These are phyloP conservation scores for Trichophyton mentagrophytes DNA, from an alignment of 2,329 filamentous ascomycete species.

Conservation along the genomic window DNA sequence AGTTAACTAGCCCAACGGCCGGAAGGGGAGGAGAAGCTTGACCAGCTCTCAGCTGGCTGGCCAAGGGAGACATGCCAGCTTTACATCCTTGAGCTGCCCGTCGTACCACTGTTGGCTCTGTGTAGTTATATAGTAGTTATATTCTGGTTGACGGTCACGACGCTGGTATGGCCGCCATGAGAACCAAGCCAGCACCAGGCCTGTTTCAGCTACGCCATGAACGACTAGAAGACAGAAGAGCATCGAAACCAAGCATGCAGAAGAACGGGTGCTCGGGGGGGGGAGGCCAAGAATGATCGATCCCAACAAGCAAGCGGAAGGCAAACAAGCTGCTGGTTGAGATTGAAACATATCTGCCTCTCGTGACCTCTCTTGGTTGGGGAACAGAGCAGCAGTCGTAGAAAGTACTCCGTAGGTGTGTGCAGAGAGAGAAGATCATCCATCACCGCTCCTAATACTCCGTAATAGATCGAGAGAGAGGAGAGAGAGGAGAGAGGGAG, in stretches of 20 bases:
- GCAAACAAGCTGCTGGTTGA: not conserved
- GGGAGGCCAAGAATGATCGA: not conserved
- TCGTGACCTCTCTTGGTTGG: not conserved
- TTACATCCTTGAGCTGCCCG: too few species aligned
- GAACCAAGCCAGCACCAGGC: not conserved
- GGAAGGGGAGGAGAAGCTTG: not conserved
- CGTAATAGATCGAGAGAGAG: too few species aligned
- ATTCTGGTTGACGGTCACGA: too few species aligned
- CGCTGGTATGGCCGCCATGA: too few species aligned
- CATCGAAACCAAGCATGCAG: not conserved
- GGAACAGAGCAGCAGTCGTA: not conserved
- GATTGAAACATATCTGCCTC: not conserved
- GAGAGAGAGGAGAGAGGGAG: too few species aligned
- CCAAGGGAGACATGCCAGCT: too few species aligned
- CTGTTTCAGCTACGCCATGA: not conserved
- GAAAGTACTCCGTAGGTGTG: not conserved
- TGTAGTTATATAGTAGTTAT: too few species aligned
- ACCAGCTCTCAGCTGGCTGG: too few species aligned
- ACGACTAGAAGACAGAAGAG: too few species aligned
- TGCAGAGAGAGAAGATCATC: too few species aligned
- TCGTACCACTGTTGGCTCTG: too few species aligned
- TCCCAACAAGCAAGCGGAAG: not conserved
- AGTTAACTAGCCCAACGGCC: not conserved
- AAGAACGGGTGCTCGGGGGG: not conserved
- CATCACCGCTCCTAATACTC: too few species aligned